A percentile compares a stretch with the other conserved stretches of the same genome.
Evolutionary conservation across 2,329 filamentous ascomycete species (phyloP).

Genomic region (Ceratocystis albifundus): DNA sequence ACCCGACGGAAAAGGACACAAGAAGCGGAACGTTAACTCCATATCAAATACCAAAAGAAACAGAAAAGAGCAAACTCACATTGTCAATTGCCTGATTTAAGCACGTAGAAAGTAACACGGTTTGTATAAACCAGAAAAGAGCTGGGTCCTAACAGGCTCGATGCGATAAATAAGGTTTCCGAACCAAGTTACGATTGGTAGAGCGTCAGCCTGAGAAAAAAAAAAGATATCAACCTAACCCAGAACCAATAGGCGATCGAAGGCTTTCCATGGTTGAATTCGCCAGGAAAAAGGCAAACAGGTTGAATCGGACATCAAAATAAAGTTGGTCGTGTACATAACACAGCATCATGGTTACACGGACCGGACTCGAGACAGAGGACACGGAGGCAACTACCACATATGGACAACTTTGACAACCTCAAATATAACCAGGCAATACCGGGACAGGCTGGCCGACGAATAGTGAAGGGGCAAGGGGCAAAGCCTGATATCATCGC

Average conservation of each 20-base stretch:
- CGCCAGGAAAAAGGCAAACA: not conserved
- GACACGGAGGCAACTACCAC: not conserved
- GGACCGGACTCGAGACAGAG: not conserved
- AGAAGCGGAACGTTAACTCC: too few relatives aligned
- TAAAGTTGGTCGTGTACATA: not conserved
- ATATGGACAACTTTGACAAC: not conserved
- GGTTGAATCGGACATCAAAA: not conserved
- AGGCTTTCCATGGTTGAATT: not conserved
- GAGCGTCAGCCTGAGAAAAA: too few relatives aligned
- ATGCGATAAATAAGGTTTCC: too few relatives aligned
- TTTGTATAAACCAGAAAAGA: too few relatives aligned
- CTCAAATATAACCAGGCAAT: not conserved
- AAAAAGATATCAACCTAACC: not conserved
- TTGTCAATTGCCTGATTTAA: too few relatives aligned
- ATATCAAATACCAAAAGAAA: too few relatives aligned
- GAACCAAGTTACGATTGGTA: too few relatives aligned
- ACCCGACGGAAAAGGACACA: too few relatives aligned
- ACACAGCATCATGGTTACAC: not conserved
- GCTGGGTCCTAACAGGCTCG: too few relatives aligned
- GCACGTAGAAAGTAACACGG: too few relatives aligned
- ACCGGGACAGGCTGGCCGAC: fast-evolving
- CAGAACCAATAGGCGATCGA: not conserved
- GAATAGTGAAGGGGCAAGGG: fast-evolving
- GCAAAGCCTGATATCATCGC: too few relatives aligned
- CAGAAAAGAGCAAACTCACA: too few relatives aligned